These are phyloP conservation scores for Lindgomyces ingoldianus DNA, from an alignment of 495 filamentous ascomycete species.

Conservation along the genomic window DNA sequence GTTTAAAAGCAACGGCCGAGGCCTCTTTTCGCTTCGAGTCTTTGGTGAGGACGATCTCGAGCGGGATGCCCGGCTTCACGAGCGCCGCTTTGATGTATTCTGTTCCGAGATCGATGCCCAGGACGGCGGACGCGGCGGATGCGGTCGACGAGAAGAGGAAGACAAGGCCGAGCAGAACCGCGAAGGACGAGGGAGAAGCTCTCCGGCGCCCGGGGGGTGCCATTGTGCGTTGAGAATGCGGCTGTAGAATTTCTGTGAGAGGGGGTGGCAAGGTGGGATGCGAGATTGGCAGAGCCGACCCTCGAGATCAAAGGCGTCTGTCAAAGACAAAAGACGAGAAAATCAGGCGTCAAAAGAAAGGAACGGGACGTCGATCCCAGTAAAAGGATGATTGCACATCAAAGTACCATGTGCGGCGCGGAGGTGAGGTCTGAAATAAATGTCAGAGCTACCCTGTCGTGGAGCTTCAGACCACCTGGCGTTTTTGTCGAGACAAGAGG, in stretches of 20 bases:
- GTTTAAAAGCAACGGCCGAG: slow-evolving; percentile 92
- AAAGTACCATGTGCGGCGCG: slow-evolving; percentile 10
- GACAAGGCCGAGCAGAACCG: slow-evolving; percentile 54
- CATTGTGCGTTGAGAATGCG: slow-evolving; percentile 47
- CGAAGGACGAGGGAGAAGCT: slow-evolving; percentile 36
- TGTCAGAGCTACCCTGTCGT: slow-evolving; percentile 22
- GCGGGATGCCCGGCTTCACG: slow-evolving; percentile 95
- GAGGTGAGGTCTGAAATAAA: slow-evolving; percentile 12
- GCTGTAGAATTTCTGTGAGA: not conserved
- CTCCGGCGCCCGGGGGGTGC: slow-evolving; percentile 53
- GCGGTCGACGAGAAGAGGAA: slow-evolving; percentile 56
- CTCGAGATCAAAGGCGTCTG: not conserved
- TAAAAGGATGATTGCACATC: not conserved
- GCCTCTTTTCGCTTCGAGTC: slow-evolving; percentile 96
- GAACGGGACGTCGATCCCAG: slow-evolving; percentile 27
- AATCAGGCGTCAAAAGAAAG: slow-evolving; percentile 17
- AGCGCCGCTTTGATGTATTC: slow-evolving; percentile 96
- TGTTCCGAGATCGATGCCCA: slow-evolving; percentile 93
- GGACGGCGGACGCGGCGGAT: slow-evolving; percentile 66
- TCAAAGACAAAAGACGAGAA: slow-evolving; percentile 3
- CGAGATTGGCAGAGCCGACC: not conserved
- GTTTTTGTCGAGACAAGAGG: slow-evolving; percentile 22
- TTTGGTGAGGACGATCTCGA: slow-evolving; percentile 98
- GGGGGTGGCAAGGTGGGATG: slow-evolving; percentile 12
- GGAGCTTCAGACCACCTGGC: slow-evolving; percentile 29